Percentiles rank a stretch among this genome's conserved stretches.
phyloP scores from a whole-genome alignment of 768 basidiomycete species.

The Strobilomyces dryophilus region DNA sequence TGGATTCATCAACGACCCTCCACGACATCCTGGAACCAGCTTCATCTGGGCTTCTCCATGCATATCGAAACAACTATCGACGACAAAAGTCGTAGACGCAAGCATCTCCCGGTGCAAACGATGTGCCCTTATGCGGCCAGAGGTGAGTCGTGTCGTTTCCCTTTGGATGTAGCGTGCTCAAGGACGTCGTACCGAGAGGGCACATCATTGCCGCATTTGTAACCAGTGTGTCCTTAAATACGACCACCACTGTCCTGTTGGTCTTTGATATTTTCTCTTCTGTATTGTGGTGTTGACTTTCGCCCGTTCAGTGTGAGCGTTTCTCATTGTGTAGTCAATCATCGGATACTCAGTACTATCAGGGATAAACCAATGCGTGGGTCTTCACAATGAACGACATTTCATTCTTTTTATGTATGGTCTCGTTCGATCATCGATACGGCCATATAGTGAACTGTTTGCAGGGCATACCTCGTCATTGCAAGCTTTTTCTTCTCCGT shows the following conservation, averaged over 20 bases:
- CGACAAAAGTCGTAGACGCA: slow-evolving; percentile 49
- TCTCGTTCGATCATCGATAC: background rate
- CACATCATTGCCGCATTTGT: slow-evolving; percentile 92
- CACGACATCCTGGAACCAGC: slow-evolving; percentile 35
- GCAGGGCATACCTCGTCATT: slow-evolving; percentile 77
- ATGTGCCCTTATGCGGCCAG: slow-evolving; percentile 68
- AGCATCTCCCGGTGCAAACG: slow-evolving; percentile 58
- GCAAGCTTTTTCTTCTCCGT: slow-evolving; percentile 56
- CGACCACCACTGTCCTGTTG: slow-evolving; percentile 87
- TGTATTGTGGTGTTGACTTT: background rate
- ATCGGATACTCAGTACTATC: background rate
- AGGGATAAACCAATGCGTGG: slow-evolving; percentile 99
- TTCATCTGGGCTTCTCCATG: slow-evolving; percentile 55
- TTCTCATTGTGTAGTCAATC: background rate
- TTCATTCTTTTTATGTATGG: slow-evolving; percentile 92
- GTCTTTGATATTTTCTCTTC: slow-evolving; percentile 29
- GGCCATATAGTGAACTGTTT: background rate
- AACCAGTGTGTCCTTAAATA: slow-evolving; percentile 87
- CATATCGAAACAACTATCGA: slow-evolving; percentile 12
- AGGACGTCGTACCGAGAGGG: slow-evolving; percentile 49
- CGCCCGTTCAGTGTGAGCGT: slow-evolving; percentile 36
- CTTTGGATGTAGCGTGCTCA: slow-evolving; percentile 3
- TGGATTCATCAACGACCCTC: slow-evolving; percentile 70
- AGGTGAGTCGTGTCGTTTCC: slow-evolving; percentile 46
- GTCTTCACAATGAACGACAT: slow-evolving; percentile 91